phyloP scores from a whole-genome alignment of 164 flowering plant genomes.

The Tinospora cordifolia region DNA sequence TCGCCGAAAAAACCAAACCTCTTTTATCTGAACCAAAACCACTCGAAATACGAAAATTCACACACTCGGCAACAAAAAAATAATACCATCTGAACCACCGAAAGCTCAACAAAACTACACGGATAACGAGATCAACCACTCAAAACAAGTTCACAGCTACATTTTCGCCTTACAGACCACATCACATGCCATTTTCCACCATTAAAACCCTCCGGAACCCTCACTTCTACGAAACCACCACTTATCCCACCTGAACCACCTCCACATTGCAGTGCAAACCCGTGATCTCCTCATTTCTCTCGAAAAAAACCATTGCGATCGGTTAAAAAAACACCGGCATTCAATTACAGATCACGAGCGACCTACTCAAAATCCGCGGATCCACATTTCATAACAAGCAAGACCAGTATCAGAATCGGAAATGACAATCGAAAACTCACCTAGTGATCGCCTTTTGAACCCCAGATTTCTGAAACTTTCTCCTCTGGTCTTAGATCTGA shows the following conservation, averaged over 20 bases:
- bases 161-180: neutral
- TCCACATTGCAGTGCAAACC: slow-evolving; percentile 7
- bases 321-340: neutral
- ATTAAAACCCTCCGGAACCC: slow-evolving; percentile 8
- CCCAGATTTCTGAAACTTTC: neutral
- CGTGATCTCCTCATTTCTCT: neutral
- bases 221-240: slow-evolving; percentile 3
- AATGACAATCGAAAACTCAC: neutral
- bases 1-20: neutral
- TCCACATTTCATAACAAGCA: neutral
- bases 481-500: no score
- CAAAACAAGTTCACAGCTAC: neutral
- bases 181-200: neutral
- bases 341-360: slow-evolving; percentile 1
- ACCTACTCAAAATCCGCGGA: neutral
- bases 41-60: neutral
- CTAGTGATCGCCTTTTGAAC: neutral
- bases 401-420: neutral
- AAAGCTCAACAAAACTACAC: no score
- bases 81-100: no score
- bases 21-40: neutral
- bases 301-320: neutral
- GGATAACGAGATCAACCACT: neutral
- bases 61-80: neutral
- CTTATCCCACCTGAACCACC: neutral